These are phyloP conservation scores for Trametes coccinea DNA, from an alignment of 768 basidiomycete genomes.

Conservation along the genomic window DNA sequence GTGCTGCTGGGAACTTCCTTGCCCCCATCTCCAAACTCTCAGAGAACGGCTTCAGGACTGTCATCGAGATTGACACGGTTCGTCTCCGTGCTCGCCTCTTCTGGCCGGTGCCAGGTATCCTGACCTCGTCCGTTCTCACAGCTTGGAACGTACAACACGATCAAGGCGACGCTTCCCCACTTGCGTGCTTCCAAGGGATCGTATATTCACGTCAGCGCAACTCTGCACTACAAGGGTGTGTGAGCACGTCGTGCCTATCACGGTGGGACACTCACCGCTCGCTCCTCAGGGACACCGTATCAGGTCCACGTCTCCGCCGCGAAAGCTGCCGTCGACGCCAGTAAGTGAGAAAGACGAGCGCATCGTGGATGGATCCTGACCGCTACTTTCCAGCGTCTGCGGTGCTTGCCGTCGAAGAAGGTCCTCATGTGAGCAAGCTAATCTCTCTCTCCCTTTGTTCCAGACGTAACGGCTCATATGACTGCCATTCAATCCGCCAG, in stretches of 20 bases:
- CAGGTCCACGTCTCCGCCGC: conserved; percentile 95
- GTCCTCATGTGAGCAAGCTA: conserved; percentile 55
- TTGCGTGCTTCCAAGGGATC: conserved; percentile 72
- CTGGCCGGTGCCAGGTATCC: neutral
- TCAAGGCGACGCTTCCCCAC: conserved; percentile 85
- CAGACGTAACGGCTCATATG: neutral
- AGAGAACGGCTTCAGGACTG: conserved; percentile 88
- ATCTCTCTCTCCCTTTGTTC: neutral
- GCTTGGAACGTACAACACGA: conserved; percentile 92
- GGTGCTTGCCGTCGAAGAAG: conserved; percentile 91
- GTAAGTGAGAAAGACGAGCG: conserved; percentile 24
- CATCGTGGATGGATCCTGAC: neutral
- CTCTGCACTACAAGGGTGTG: conserved; percentile 80
- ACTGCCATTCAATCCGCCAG: conserved; percentile 10
- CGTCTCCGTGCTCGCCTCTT: conserved; percentile 19
- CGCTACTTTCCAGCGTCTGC: conserved; percentile 48
- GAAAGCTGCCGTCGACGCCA: conserved; percentile 91
- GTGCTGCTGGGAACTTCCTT: conserved; percentile 96
- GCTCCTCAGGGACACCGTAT: conserved; percentile 63
- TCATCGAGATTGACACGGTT: conserved; percentile 92
- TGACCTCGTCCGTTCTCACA: conserved; percentile 32
- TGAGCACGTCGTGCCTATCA: neutral
- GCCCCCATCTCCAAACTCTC: conserved; percentile 82
- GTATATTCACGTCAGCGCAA: conserved; percentile 89
- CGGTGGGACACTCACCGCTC: conserved; percentile 11